Percentiles rank a stretch among this genome's conserved stretches.
Conservation (phyloP, 2,329 filamentous ascomycete species). For the Cordyceps tenuipes region DNA sequence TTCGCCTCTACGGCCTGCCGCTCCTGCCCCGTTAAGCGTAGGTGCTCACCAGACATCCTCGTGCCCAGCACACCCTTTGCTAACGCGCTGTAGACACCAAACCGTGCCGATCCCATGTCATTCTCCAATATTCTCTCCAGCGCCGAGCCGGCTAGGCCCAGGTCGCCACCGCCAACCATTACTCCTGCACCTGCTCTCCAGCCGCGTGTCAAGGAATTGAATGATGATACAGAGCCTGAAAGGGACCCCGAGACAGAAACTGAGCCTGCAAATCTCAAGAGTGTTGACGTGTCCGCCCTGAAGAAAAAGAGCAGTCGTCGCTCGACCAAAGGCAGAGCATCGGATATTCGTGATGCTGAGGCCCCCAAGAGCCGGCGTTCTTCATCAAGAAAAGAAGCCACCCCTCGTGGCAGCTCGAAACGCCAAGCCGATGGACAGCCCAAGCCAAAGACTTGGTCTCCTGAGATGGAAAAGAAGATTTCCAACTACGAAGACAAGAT, state of each 20-base stretch:
- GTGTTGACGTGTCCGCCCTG: neutral
- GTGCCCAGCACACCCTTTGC: neutral
- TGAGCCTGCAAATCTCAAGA: conserved; percentile 17
- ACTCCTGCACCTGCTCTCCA: conserved; percentile 19
- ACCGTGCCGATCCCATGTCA: conserved; percentile 83
- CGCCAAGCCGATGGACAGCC: conserved; percentile 51
- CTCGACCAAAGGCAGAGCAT: conserved; percentile 42
- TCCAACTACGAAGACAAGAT: conserved; percentile 32
- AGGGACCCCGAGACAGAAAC: conserved; percentile 29
- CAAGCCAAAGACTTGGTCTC: conserved; percentile 58
- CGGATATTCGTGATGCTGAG: conserved; percentile 42
- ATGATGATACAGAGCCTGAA: conserved; percentile 16
- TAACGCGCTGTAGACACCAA: conserved; percentile 49
- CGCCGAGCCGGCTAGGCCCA: conserved; percentile 56
- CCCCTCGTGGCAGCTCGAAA: conserved; percentile 44
- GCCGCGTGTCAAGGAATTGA: conserved; percentile 18
- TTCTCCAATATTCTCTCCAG: conserved; percentile 91
- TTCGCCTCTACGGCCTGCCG: conserved; percentile 31
- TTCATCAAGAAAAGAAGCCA: conserved; percentile 41
- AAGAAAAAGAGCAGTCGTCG: conserved; percentile 26
- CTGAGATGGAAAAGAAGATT: conserved; percentile 37
- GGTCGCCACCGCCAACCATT: conserved; percentile 34
- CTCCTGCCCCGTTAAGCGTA: conserved; percentile 29
- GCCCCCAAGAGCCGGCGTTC: conserved; percentile 43
- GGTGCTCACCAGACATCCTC: conserved; percentile 15